Evolutionary conservation across 139 green algal genomes (phyloP), one percentile per base, ranked within the genome.

Genomic region (Protoeuglena noctilucae): DNA sequence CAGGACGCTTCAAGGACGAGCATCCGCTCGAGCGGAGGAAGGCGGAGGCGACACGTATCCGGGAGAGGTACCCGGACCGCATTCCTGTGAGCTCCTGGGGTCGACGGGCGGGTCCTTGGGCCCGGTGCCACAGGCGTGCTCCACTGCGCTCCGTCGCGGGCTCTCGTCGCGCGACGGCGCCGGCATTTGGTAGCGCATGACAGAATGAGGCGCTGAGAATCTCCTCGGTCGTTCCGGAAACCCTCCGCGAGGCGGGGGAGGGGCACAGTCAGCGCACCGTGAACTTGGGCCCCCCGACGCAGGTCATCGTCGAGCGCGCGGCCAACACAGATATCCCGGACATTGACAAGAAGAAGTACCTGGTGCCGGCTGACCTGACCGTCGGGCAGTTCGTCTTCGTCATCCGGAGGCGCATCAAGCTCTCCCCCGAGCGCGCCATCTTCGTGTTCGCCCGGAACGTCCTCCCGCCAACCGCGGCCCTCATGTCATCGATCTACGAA

Each of bases 291-390:
- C 12, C 34, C 34, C 34, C 34, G 34, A 43, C 9, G 34, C 73
- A 96, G 88, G 88, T 97, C 3, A 98, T 98, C 49, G 91, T 98
- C 19, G 91, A 98, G 73, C 89, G 89, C 62, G 85, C 91, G 2
- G 81, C 88, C 53, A 86, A 78, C 55, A 94, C 77, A 51, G 82
- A 96, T 63, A 94, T 98, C 28, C 85, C 91, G n/a, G 85, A 93
- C 60, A 96, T 98, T 48, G 91, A 98, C 75, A 98, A 98, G 81
- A 96, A 98, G 67, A 98, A 98, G 75, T 98, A 98, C 66, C 80
- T 99, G 6, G 91, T 99, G 4, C 91, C 91, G 0, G 73, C 81
- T 2, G 91, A 99, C 67, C 62, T 99, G 3, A 96, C 87, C 1
- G 87, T 96, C 1, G 92, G 91, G 4, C 91, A 99, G 68, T 99